phyloP scores from a whole-genome alignment of 495 filamentous ascomycete genomes.

The Penicillium cosmopolitanum region DNA sequence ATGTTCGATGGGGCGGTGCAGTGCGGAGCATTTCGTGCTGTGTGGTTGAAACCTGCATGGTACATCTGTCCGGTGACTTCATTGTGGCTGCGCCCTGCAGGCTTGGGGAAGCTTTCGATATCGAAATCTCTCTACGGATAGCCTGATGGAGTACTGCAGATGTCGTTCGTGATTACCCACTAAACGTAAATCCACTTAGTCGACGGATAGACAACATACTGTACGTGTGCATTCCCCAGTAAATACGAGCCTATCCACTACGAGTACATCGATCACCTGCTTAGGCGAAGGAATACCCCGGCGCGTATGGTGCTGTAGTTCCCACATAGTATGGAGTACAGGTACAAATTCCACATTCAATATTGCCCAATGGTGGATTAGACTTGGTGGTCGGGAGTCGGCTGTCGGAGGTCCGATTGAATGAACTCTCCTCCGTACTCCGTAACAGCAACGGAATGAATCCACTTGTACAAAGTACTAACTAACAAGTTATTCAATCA shows the following conservation, averaged over 20 bases:
- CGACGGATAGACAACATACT: slow-evolving; percentile 1
- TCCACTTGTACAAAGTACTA: not conserved
- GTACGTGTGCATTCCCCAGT: slow-evolving; percentile 6
- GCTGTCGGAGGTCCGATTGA: not conserved
- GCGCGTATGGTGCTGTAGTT: not conserved
- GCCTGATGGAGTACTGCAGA: too few species aligned
- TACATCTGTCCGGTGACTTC: slow-evolving; percentile 1
- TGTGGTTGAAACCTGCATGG: not conserved
- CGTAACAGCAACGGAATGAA: not conserved
- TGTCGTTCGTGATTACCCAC: too few species aligned
- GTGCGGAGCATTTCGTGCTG: not conserved
- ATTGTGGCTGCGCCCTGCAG: slow-evolving; percentile 6
- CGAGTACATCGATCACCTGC: slow-evolving; percentile 14
- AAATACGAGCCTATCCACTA: not conserved
- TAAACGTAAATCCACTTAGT: too few species aligned
- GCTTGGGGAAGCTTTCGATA: not conserved
- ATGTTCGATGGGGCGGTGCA: slow-evolving; percentile 1
- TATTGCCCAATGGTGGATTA: not conserved
- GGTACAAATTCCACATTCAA: not conserved
- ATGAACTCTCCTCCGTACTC: not conserved
- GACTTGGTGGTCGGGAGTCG: not conserved
- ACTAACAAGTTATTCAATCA: not conserved
- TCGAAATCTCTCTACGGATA: not conserved
- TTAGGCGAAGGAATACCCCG: not conserved
- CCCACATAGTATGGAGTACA: not conserved